Base-by-base conservation (phyloP, 441 rosid species). In the Mallotus repandus region DNA sequence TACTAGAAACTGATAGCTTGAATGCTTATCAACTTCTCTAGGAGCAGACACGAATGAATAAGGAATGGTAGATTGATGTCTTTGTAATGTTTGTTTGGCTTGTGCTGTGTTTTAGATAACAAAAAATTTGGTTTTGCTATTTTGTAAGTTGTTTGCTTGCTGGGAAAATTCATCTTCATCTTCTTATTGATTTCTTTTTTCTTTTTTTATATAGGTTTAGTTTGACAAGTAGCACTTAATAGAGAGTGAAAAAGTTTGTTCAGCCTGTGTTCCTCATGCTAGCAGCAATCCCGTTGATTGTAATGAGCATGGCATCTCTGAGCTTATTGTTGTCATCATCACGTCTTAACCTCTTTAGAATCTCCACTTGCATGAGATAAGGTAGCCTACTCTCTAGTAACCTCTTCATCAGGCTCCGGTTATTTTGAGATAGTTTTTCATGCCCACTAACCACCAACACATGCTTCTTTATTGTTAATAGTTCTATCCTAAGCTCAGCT, bases 241-340 rank as follows among this genome's bases (percentile, higher is more conserved):
- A 25, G n/a, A 52, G 38, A 29, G 32, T 19, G 50, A 38, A 62
- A 54, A 75, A 49, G 63, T 71, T 32, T 18, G 25, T 63, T 81
- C 83, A 94, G 76, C 97, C 94, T 0, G 97, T 90, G 83, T 91
- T 92, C 84, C 93, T 88, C 97, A 91, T 94, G 29, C 98, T 97
- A 56, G 99, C 99, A 65, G 98, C 99, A 61, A 94, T 94, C 16
- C 98, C 97, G 21, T 94, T 91, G 41, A 92, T 88, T 56, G 98
- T 92, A 81, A 94, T 91, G 32, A 89, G 96, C 81, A 92, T 76
- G 16, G 99, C 96, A 81, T 92, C 96, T 81, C 97, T 87, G 70
- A 94, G 94, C 72, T 94, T 87, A 57, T 70, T 79, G 74, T 94
- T 92, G 80, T 92, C 91, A 5, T 86, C 91, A 35, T 94, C 97